phyloP scores from a whole-genome alignment of 257 asterid species.

The Plantago elongata region DNA sequence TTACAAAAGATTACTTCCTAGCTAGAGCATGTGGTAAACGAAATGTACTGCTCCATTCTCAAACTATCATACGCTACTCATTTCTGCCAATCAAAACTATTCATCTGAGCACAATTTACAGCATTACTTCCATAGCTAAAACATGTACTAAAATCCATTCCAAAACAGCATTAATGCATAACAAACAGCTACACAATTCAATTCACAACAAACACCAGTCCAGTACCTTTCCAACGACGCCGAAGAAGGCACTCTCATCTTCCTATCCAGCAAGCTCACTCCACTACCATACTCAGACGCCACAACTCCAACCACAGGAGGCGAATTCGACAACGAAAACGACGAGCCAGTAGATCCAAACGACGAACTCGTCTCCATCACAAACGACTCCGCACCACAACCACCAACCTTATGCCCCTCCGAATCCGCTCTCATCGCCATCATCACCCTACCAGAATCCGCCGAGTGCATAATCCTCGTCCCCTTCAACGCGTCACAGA shows the following conservation, averaged over 20 bases:
- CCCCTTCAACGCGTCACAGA: conserved; percentile 59
- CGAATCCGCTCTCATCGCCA: conserved; percentile 38
- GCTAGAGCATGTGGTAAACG: no score
- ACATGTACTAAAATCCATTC: no score
- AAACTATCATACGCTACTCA: no score
- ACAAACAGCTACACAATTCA: neutral
- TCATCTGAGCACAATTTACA: no score
- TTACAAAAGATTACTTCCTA: no score
- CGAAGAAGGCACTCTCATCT: conserved; percentile 54
- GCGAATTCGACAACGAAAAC: conserved; percentile 56
- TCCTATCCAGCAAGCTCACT: conserved; percentile 41
- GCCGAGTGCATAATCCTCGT: conserved; percentile 54
- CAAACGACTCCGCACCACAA: conserved; percentile 50
- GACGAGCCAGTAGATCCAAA: conserved; percentile 73
- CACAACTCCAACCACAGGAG: conserved; percentile 44
- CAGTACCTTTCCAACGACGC: conserved; percentile 70
- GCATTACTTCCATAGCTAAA: no score
- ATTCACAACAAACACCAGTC: neutral
- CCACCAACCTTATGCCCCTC: conserved; percentile 42
- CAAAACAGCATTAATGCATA: neutral
- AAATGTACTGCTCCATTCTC: no score
- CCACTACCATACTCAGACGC: conserved; percentile 33
- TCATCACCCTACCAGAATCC: conserved; percentile 39
- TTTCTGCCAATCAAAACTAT: no score
- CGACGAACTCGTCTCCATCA: conserved; percentile 74